Evolutionary conservation across 2,329 filamentous ascomycete species (phyloP), one percentile per base, ranked within the genome.

Genomic region (Fusarium drepaniforme): DNA sequence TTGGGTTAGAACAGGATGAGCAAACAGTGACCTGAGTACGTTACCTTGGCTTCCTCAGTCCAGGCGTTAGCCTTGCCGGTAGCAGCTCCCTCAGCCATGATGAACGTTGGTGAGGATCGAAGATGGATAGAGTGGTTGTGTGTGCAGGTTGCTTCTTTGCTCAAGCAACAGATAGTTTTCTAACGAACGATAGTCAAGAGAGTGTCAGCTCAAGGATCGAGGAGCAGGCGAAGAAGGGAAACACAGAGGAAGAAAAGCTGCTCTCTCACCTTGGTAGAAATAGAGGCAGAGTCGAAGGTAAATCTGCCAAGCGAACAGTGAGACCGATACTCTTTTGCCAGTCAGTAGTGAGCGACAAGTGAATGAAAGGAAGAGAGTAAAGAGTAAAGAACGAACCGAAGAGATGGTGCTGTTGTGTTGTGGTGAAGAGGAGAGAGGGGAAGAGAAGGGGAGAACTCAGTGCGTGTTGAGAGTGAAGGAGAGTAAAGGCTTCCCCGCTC

Each of bases 41-140:
- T 68, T 78, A 81, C 83, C 69, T 84, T 84, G 30, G 82, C 82
- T 5, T 82, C 79, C 1, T 84, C 83, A 2, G 82, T 85, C 83
- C 83, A 85, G 1, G 80, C 75, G 46, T 83, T 81, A 13, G 68
- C 42, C 38, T 75, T 76, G 37, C 70, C 51, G n/a, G 67, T 44
- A 9, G 58, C 38, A 23, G 78, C 70, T 2, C 72, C 66, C 44
- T 76, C 78, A 33, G 77, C 76, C 78, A 82, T 84, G 12, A 35
- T 66, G 58, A 51, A 42, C 62, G 28, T 38, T 49, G 23, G 15
- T 30, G 28, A 9, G 11, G 18, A 8, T 18, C 13, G 11, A 25
- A 15, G 18, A 21, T 21, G 30, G 11, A 38, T 30, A n/a, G 4
- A n/a, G 23, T 33, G 23, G 25, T 49, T 28, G 15, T 16, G 21